Conservation (phyloP, 352 stramenopile species). For the Phytopythium boreale region DNA sequence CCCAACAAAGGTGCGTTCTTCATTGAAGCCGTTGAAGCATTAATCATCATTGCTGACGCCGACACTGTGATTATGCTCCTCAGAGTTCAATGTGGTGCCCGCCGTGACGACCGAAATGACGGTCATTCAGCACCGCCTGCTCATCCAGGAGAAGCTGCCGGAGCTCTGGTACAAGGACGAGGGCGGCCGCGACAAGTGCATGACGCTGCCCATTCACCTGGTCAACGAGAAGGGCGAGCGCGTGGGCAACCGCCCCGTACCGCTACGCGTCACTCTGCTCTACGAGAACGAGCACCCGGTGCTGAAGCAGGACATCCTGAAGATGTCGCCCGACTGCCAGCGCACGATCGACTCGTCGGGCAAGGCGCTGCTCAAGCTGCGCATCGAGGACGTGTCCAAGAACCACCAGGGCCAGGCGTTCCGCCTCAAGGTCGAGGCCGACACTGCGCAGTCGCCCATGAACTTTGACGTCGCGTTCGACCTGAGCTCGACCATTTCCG, state of each 20-base stretch:
- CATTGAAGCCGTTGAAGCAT: neutral
- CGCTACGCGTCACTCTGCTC: conserved; percentile 74
- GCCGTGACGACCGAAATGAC: conserved; percentile 79
- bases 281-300: conserved; percentile 89
- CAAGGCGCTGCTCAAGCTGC: conserved; percentile 83
- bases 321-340: conserved; percentile 84
- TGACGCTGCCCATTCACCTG: conserved; percentile 74
- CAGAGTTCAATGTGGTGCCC: conserved; percentile 57
- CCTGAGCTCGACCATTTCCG: conserved; percentile 89
- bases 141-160: conserved; percentile 80
- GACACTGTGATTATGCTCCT: neutral
- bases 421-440: conserved; percentile 87
- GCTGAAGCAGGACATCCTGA: conserved; percentile 94
- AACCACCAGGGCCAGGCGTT: conserved; percentile 97
- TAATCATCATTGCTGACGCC: neutral
- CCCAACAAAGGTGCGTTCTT: conserved; percentile 28
- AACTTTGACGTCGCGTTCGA: conserved; percentile 90
- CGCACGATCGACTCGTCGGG: conserved; percentile 84
- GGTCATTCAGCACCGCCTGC: conserved; percentile 78
- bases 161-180: conserved; percentile 90
- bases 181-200: conserved; percentile 82
- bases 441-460: conserved; percentile 84
- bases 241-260: conserved; percentile 70
- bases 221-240: conserved; percentile 80
- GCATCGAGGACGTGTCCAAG: conserved; percentile 96